These are phyloP conservation scores for Ogataea nonfermentans DNA, from an alignment of 805 yeast species.

Conservation along the genomic window DNA sequence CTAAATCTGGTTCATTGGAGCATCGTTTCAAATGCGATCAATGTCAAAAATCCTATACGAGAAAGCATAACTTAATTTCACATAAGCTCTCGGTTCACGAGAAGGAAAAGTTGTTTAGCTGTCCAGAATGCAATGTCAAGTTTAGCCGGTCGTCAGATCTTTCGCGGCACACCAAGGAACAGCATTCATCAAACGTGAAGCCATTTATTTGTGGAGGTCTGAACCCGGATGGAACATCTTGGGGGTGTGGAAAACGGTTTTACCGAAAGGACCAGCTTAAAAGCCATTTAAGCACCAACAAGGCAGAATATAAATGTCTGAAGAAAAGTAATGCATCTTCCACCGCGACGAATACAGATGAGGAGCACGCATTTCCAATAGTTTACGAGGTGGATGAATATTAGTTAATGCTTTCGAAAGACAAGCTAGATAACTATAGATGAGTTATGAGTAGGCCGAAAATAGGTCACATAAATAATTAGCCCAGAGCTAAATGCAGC, in stretches of 20 bases:
- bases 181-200: conserved; percentile 21
- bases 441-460: too few relatives aligned
- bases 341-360: too few relatives aligned
- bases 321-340: too few relatives aligned
- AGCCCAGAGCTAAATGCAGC: too few relatives aligned
- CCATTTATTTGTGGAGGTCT: conserved; percentile 26
- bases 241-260: conserved; percentile 28
- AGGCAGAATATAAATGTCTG: conserved; percentile 23
- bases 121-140: conserved; percentile 21
- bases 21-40: conserved; percentile 26
- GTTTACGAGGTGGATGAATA: too few relatives aligned
- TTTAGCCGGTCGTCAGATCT: conserved; percentile 24
- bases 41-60: conserved; percentile 28
- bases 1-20: conserved; percentile 2
- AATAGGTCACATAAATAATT: too few relatives aligned
- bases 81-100: conserved; percentile 30
- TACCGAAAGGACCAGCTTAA: conserved; percentile 27
- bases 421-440: too few relatives aligned
- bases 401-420: too few relatives aligned
- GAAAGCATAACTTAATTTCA: conserved; percentile 29
- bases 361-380: too few relatives aligned
- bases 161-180: conserved; percentile 26
- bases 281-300: conserved; percentile 25
- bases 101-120: conserved; percentile 25
- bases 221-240: conserved; percentile 21